Base-by-base conservation (phyloP, 495 filamentous ascomycete species). In the Stereocaulon alpinum region DNA sequence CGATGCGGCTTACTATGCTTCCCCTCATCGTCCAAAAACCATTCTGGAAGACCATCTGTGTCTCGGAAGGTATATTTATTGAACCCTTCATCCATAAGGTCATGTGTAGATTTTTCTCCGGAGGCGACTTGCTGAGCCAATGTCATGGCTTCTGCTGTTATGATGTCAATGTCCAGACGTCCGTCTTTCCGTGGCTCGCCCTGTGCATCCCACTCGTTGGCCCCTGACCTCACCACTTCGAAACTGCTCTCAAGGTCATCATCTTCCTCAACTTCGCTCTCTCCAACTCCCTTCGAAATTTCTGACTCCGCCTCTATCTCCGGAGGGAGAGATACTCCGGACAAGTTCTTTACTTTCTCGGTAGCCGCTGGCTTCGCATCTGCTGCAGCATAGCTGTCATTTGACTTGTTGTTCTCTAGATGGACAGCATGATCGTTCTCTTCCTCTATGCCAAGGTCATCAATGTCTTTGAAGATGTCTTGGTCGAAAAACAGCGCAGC, bases 141-240 rank as follows among this genome's bases (percentile, higher is more conserved):
- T 9, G 89, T 90, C 93, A 99, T 99, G 60, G 93, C 93, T 76
- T 99, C 94, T 20, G 91, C 93, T 10, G 93, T 99, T 65, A 97
- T 93, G 66, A 99, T 96, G 70, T 96, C 88, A 75, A 99, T 96
- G 63, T 95, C 90, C 83, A 72, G 62, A 15, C 78, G 82, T 49
- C 86, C 84, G 68, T 89, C 82, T 61, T 82, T 79, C 37, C 74
- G 79, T 40, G 83, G 83, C 65, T 87, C 86, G 12, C 81, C 77
- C 47, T 80, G 73, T 34, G 85, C 78, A 63, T 89, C 87, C 78
- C 80, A 85, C 60, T 86, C 81, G 17, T 41, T 59, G 10, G 42
- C 14, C 2, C 73, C 71, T 10, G 69, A 61, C 7, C 74, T 70
- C 15, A 80, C 71, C 1, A 73, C 66, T 47, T 82, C 79, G 37